Evolutionary conservation across 176 grass and related monocot genomes (phyloP), one percentile per base, ranked within the genome.

Genomic region (Oryza australiensis): DNA sequence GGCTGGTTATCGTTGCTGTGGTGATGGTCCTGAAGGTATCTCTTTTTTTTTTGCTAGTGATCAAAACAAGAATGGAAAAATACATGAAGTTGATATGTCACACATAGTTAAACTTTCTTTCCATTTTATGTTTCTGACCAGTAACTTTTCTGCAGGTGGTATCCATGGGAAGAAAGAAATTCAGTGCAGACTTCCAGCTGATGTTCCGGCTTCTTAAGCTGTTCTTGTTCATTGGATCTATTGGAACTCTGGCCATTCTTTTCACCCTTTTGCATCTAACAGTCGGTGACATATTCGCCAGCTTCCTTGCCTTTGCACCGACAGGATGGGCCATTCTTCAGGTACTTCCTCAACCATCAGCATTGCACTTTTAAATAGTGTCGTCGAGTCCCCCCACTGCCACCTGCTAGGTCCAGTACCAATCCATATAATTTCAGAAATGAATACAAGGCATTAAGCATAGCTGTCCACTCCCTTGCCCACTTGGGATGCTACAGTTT

Each of bases 131-230:
- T 68, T 85, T 27, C 80, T 91, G 62, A 86, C 37, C n/a, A 43
- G 12, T 64, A 77, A 22, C 26, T 63, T 80, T 80, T 75, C 59
- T 64, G 38, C 83, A 94, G 92, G 95, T 98, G 67, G 90, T 91
- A 18, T 94, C 95, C 37, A 89, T 93, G 81, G 95, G 92, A 35
- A 98, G 92, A 59, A 94, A 94, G 51, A 98, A 91, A 78, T 97
- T 97, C 35, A 97, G 92, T 78, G 92, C 95, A 3, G 95, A 97
- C 81, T 97, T 89, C 78, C 95, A 97, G 74, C 90, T 94, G 27
- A 87, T 97, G 88, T 97, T 97, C 81, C 84, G 92, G 62, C 92
- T 97, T 85, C 90, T 94, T n/a, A 97, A 97, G 59, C 57, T 92
- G 51, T 80, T 92, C 65, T 75, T 97, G 70, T 97, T 97, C 80